Evolutionary conservation across 768 basidiomycete species (phyloP).

Genomic region (Termitomyces heimii): DNA sequence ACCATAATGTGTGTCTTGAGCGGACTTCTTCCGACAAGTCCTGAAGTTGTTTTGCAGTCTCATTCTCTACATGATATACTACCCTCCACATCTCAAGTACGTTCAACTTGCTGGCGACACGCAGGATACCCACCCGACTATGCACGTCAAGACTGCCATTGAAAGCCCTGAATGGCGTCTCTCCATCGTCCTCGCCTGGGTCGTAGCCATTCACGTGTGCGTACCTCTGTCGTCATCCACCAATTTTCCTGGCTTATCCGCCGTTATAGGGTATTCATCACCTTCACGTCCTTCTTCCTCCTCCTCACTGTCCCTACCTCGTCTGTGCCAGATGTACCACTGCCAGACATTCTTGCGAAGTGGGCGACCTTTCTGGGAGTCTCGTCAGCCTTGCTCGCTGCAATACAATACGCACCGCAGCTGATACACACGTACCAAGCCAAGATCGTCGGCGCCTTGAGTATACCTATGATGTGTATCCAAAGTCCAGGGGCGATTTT

Average conservation of each 20-base stretch:
- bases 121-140: constrained; percentile 32
- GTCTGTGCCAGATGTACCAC: constrained; percentile 30
- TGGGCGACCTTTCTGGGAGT: constrained; percentile 92
- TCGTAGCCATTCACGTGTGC: constrained; percentile 69
- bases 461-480: constrained; percentile 93
- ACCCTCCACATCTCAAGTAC: constrained; percentile 81
- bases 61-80: constrained; percentile 89
- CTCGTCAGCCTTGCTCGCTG: constrained; percentile 69
- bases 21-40: not conserved
- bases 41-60: constrained; percentile 42
- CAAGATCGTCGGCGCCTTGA: constrained; percentile 86
- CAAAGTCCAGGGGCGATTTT: constrained; percentile 86
- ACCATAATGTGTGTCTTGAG: constrained; percentile 60
- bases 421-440: constrained; percentile 70
- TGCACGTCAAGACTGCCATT: constrained; percentile 38
- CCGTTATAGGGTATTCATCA: constrained; percentile 42
- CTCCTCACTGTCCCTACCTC: constrained; percentile 37
- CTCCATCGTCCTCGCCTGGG: constrained; percentile 72
- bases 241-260: constrained; percentile 1
- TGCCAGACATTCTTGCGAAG: constrained; percentile 23
- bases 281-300: constrained; percentile 58
- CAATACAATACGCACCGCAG: constrained; percentile 87
- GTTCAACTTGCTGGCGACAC: constrained; percentile 26
- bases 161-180: constrained; percentile 69
- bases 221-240: constrained; percentile 19